Evolutionary conservation across 768 basidiomycete species (phyloP).

Genomic region (Sarcodon sp.): DNA sequence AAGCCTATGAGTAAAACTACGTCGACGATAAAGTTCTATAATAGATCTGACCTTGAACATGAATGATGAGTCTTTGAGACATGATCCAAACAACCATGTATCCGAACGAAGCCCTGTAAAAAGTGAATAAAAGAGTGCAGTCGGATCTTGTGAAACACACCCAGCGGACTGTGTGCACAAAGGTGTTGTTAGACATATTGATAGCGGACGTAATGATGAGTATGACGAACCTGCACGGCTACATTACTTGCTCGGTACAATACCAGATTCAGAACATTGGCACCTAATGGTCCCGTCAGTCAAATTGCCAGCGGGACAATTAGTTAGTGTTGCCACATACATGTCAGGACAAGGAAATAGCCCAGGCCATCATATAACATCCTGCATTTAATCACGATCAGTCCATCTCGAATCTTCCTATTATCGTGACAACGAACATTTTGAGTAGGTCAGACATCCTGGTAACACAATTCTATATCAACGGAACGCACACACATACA

Average conservation of each 20-base stretch:
- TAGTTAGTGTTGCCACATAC: slow-evolving; percentile 7
- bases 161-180: slow-evolving; percentile 9
- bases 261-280: slow-evolving; percentile 15
- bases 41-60: slow-evolving; percentile 13
- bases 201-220: not conserved
- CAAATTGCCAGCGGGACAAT: not conserved
- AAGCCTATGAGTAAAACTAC: too few relatives aligned
- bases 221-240: slow-evolving; percentile 9
- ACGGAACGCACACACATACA: too few relatives aligned
- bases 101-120: slow-evolving; percentile 17
- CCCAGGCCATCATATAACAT: slow-evolving; percentile 59
- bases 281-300: slow-evolving; percentile 4
- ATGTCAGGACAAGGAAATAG: slow-evolving; percentile 45
- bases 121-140: not conserved
- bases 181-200: not conserved
- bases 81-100: slow-evolving; percentile 22
- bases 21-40: too few relatives aligned
- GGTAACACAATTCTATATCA: not conserved
- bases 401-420: not conserved
- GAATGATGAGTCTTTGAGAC: slow-evolving; percentile 22
- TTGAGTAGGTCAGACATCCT: slow-evolving; percentile 13
- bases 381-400: slow-evolving; percentile 18
- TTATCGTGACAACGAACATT: slow-evolving; percentile 10
- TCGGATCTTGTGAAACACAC: slow-evolving; percentile 4
- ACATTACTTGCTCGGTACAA: slow-evolving; percentile 12